These are phyloP conservation scores for Cucumis cinereus DNA, from an alignment of 306 rosid species.

Conservation along the genomic window DNA sequence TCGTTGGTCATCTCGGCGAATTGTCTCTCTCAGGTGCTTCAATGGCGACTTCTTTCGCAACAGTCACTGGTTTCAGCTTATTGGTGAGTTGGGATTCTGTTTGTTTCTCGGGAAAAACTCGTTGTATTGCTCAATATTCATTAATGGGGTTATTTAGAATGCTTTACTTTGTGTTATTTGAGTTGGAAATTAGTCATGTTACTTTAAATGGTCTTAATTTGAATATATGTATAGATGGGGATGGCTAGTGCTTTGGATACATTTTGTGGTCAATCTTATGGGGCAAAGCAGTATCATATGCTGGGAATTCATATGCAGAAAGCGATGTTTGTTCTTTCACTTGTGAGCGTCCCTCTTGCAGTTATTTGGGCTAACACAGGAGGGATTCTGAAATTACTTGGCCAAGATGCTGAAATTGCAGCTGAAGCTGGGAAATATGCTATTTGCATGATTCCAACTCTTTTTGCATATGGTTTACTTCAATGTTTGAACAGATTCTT, in stretches of 20 bases:
- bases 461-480: slow-evolving; percentile 41
- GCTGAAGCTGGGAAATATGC: slow-evolving; percentile 43
- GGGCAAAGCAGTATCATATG: slow-evolving; percentile 37
- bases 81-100: slow-evolving; percentile 28
- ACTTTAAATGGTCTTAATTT: background rate
- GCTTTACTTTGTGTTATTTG: background rate
- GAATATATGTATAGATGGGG: slow-evolving; percentile 34
- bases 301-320: slow-evolving; percentile 55
- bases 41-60: slow-evolving; percentile 59
- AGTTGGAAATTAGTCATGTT: background rate
- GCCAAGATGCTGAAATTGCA: slow-evolving; percentile 42
- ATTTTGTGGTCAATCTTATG: slow-evolving; percentile 70
- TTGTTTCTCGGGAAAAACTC: background rate
- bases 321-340: slow-evolving; percentile 34
- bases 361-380: slow-evolving; percentile 37
- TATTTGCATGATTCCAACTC: slow-evolving; percentile 43
- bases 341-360: slow-evolving; percentile 36
- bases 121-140: background rate
- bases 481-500: slow-evolving; percentile 50
- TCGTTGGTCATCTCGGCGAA: slow-evolving; percentile 60
- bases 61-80: slow-evolving; percentile 67
- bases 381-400: slow-evolving; percentile 27
- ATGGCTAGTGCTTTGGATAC: slow-evolving; percentile 67
- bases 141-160: background rate
- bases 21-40: slow-evolving; percentile 54